phyloP scores from a whole-genome alignment of 2,329 filamentous ascomycete species.

The Fusarium falciforme region DNA sequence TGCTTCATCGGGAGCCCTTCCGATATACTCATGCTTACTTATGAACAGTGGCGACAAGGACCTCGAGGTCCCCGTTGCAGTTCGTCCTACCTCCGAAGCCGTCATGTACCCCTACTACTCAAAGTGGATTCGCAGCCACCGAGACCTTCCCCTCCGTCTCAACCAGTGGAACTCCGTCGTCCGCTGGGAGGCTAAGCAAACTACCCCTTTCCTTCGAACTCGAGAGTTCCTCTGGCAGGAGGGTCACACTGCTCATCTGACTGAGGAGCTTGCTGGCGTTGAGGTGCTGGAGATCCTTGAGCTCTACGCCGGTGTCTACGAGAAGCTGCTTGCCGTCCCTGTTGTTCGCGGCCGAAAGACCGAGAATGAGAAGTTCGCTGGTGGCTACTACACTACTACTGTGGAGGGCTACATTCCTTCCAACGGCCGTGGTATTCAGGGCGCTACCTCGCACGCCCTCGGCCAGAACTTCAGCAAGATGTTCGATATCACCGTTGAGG shows the following conservation, averaged over 20 bases:
- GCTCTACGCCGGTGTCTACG: conserved; percentile 90
- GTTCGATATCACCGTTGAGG: conserved; percentile 98
- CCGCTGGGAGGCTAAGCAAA: conserved; percentile 97
- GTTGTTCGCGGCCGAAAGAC: conserved; percentile 96
- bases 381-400: conserved; percentile 95
- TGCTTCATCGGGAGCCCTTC: conserved; percentile 25
- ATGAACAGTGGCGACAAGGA: conserved; percentile 82
- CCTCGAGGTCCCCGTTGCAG: conserved; percentile 81
- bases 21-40: conserved; percentile 21
- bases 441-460: conserved; percentile 91
- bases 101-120: conserved; percentile 97
- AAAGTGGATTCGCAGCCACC: conserved; percentile 96
- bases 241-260: conserved; percentile 90
- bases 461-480: conserved; percentile 99
- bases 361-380: conserved; percentile 97
- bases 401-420: conserved; percentile 97
- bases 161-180: conserved; percentile 98
- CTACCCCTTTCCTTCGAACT: conserved; percentile 86
- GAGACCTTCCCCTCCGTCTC: conserved; percentile 91
- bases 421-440: conserved; percentile 96
- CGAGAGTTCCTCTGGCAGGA: conserved; percentile 99
- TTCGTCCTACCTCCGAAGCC: conserved; percentile 76
- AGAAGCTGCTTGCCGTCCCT: conserved; percentile 92
- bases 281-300: conserved; percentile 96
- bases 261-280: conserved; percentile 80